Base-by-base conservation (phyloP, 2,329 filamentous ascomycete species). In the Pyricularia sp. region DNA sequence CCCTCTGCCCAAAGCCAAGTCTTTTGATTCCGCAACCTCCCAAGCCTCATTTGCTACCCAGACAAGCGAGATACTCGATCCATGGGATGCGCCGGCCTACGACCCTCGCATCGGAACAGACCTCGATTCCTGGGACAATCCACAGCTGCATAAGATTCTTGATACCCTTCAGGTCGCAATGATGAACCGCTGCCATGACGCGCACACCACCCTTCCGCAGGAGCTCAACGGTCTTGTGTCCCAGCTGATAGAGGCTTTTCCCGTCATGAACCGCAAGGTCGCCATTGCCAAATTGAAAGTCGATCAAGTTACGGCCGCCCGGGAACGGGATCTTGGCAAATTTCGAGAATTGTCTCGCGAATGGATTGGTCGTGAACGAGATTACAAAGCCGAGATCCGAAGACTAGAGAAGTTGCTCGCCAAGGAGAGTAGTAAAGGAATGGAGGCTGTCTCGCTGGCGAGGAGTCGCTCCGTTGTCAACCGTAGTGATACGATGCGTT, bases 361-460 rank as follows among this genome's bases (percentile, higher is more conserved):
- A 44, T 78, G 76, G 73, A 68, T 74, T n/a, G 68, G 71, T 62
- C 70, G 75, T 3, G 78, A 80, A 66, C 59, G 67, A 1, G 71
- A 73, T 49, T 78, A 76, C 66, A 75, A 74, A 65, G 71, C 70
- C 28, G 73, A 79, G 69, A 73, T 81, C 70, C 73, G 75, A 68
- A 67, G 75, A 16, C 72, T 79, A 10, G 77, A 79, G 66, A 67
- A 75, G 9, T 66, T 73, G 2, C 67, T 78, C 31, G 74, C 75
- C 10, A 70, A 68, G 30, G 66, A 71, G 49, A 76, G 74, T n/a
- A 71, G 68, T 22, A 73, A 75, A 30, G 78, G 78, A 3, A 71
- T 81, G 35, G 78, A 77, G 65, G 76, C 76, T n/a, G 79, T 81
- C 2, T 71, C 75, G 0, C 66, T 81, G 28, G 78, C 77, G 13